Percentiles rank a stretch among this genome's conserved stretches.
Evolutionary conservation across 83 land plant species (phyloP).

Genomic region (Picea abies): DNA sequence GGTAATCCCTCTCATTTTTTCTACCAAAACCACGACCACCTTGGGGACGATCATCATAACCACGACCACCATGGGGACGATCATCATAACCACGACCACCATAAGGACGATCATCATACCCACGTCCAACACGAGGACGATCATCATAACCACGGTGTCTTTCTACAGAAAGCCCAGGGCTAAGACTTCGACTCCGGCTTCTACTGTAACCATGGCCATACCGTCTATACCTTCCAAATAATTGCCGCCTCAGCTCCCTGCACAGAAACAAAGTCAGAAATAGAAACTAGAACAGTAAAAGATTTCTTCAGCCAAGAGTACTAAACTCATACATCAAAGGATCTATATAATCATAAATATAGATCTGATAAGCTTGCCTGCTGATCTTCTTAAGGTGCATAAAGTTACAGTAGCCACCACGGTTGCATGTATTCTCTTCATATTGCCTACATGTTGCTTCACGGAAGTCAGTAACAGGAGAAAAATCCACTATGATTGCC

Average conservation of each 20-base stretch:
- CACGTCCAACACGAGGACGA: constrained; percentile 16
- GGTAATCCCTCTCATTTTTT: constrained; percentile 38
- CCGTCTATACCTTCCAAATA: constrained; percentile 61
- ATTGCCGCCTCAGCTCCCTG: constrained; percentile 55
- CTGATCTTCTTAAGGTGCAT: constrained; percentile 59
- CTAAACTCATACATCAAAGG: too few relatives aligned
- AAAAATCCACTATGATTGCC: constrained; percentile 63
- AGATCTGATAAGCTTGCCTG: too few relatives aligned
- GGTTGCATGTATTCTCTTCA: constrained; percentile 72
- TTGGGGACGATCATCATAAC: constrained; percentile 34
- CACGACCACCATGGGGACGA: neutral
- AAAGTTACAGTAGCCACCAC: constrained; percentile 77
- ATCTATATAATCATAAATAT: too few relatives aligned
- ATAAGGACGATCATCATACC: constrained; percentile 29
- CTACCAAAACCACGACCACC: constrained; percentile 27
- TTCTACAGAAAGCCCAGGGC: constrained; percentile 20
- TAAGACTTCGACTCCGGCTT: constrained; percentile 43
- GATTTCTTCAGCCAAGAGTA: too few relatives aligned
- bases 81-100: constrained; percentile 20
- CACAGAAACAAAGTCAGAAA: too few relatives aligned
- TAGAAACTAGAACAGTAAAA: too few relatives aligned
- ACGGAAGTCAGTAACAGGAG: constrained; percentile 75
- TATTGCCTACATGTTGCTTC: constrained; percentile 78
- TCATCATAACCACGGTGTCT: constrained; percentile 28
- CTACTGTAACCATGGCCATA: constrained; percentile 16